phyloP scores from a whole-genome alignment of 1,284 basidiomycete genomes.

The Cutaneotrichosporon daszewskae region DNA sequence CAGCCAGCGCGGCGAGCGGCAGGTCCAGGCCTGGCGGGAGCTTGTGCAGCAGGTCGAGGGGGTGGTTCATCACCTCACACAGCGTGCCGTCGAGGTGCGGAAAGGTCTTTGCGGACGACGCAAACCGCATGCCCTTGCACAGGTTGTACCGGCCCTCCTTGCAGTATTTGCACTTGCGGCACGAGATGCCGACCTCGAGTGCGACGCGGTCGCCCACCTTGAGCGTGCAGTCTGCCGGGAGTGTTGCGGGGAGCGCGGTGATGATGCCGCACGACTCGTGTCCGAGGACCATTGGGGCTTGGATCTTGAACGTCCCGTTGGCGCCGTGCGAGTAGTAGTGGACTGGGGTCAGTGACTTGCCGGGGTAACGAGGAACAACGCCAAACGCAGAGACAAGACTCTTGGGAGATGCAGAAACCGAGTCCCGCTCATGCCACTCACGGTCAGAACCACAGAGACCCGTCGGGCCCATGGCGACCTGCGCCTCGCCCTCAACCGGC shows the following conservation, averaged over 20 bases:
- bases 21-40: constrained; percentile 70
- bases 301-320: constrained; percentile 83
- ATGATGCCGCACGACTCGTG: constrained; percentile 80
- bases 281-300: constrained; percentile 76
- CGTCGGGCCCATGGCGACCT: constrained; percentile 60
- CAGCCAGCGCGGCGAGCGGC: constrained; percentile 77
- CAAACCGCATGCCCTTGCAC: constrained; percentile 79
- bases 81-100: constrained; percentile 91
- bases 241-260: constrained; percentile 32
- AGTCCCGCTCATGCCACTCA: constrained; percentile 51
- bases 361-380: background rate
- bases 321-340: constrained; percentile 84
- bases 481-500: constrained; percentile 42
- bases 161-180: constrained; percentile 55
- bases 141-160: constrained; percentile 84
- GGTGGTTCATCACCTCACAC: constrained; percentile 81
- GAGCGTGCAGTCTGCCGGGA: constrained; percentile 46
- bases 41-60: constrained; percentile 76
- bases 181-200: constrained; percentile 87
- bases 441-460: constrained; percentile 88
- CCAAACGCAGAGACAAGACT: too few relatives aligned
- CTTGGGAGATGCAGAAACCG: too few relatives aligned
- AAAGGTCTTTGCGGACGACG: constrained; percentile 80
- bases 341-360: constrained; percentile 50
- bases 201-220: constrained; percentile 82